These are phyloP conservation scores for Phialemoniopsis sp. DNA, from an alignment of 2,329 filamentous ascomycete genomes.

Conservation along the genomic window DNA sequence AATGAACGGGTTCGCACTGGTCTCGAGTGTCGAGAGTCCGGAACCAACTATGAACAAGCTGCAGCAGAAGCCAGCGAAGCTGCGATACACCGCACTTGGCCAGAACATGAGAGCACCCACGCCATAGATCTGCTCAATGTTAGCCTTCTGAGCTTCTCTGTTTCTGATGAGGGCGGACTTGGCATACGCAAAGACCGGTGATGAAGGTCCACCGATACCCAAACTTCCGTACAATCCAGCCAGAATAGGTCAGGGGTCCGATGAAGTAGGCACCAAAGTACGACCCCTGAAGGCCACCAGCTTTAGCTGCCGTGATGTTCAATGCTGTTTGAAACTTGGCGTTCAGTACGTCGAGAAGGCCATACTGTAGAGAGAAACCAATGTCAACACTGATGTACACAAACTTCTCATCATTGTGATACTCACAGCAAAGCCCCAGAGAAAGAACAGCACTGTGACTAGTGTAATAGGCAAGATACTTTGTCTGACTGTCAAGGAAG, in stretches of 20 bases:
- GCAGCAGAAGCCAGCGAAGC: slow-evolving; percentile 69
- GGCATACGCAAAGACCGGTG: slow-evolving; percentile 43
- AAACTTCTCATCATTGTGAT: no score
- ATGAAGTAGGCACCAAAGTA: slow-evolving; percentile 49
- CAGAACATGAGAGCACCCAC: slow-evolving; percentile 48
- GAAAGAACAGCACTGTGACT: neutral
- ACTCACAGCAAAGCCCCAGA: slow-evolving; percentile 7
- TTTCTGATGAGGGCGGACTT: no score
- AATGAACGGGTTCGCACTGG: slow-evolving; percentile 70
- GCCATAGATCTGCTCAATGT: slow-evolving; percentile 46
- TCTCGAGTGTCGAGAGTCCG: slow-evolving; percentile 69
- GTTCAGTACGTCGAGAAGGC: slow-evolving; percentile 45
- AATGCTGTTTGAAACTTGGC: slow-evolving; percentile 12
- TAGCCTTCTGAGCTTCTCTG: no score
- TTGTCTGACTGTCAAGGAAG: slow-evolving; percentile 4
- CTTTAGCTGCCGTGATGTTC: slow-evolving; percentile 12
- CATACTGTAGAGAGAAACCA: slow-evolving; percentile 1
- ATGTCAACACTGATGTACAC: neutral
- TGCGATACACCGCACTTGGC: slow-evolving; percentile 52
- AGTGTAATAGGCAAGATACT: no score
- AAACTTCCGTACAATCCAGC: slow-evolving; percentile 58
- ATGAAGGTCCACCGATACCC: slow-evolving; percentile 63
- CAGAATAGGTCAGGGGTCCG: slow-evolving; percentile 59
- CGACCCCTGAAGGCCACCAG: slow-evolving; percentile 18
- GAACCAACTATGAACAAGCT: slow-evolving; percentile 68